A percentile compares a stretch with the other conserved stretches of the same genome.
Conservation (phyloP, 768 basidiomycete species). For the Hygrocybe punicea region DNA sequence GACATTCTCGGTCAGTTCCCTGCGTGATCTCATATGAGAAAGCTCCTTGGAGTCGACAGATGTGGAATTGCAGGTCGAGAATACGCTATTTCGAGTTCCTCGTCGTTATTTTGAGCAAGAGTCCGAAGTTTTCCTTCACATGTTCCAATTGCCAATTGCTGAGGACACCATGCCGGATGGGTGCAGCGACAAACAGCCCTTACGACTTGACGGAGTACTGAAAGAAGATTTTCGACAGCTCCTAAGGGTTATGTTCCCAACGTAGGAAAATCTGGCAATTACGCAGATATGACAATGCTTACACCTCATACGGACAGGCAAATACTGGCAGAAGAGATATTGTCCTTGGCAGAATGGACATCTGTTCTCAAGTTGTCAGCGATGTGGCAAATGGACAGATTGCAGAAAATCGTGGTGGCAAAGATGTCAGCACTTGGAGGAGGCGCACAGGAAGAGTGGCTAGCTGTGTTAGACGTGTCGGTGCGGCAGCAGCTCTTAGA, state of each 20-base stretch:
- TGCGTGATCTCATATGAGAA: too few species aligned
- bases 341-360: slow-evolving; percentile 5
- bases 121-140: slow-evolving; percentile 5
- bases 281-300: too few species aligned
- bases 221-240: slow-evolving; percentile 8
- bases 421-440: not conserved
- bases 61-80: slow-evolving; percentile 4
- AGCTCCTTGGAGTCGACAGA: too few species aligned
- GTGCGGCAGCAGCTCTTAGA: slow-evolving; percentile 1
- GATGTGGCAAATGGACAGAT: slow-evolving; percentile 3
- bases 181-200: slow-evolving; percentile 6
- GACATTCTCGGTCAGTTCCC: not conserved
- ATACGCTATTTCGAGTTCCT: slow-evolving; percentile 9
- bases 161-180: slow-evolving; percentile 3
- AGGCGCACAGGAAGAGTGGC: too few species aligned
- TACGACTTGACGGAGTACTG: slow-evolving; percentile 9
- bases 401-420: not conserved
- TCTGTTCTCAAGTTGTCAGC: slow-evolving; percentile 8
- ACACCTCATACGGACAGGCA: not conserved
- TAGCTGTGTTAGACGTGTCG: not conserved
- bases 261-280: too few species aligned
- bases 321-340: not conserved
- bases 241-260: slow-evolving; percentile 8
- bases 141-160: slow-evolving; percentile 9
- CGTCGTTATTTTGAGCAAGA: slow-evolving; percentile 8